These are phyloP conservation scores for Kazachstania taianensis DNA, from an alignment of 805 yeast species.

Conservation along the genomic window DNA sequence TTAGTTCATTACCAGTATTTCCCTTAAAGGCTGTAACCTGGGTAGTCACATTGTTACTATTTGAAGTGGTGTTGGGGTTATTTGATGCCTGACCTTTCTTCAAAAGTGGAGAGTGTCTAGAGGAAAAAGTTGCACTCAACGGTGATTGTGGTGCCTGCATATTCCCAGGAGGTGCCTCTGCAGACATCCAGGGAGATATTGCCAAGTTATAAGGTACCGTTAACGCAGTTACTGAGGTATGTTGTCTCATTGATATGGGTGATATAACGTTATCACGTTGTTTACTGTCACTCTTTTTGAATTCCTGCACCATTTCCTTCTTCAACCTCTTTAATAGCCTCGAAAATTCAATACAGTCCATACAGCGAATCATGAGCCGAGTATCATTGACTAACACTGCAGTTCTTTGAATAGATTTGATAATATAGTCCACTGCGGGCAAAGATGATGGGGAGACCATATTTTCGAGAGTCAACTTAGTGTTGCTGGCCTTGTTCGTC, in stretches of 20 bases:
- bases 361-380: slow-evolving; percentile 39
- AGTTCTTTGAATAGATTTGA: slow-evolving; percentile 52
- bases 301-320: slow-evolving; percentile 9
- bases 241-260: too few species aligned
- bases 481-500: not conserved
- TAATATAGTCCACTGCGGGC: slow-evolving; percentile 43
- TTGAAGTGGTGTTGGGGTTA: slow-evolving; percentile 5
- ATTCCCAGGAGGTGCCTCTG: not conserved
- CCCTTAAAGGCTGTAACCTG: not conserved
- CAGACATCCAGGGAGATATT: not conserved
- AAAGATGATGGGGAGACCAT: slow-evolving; percentile 46
- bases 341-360: slow-evolving; percentile 26
- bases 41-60: too few species aligned
- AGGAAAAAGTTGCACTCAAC: not conserved
- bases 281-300: slow-evolving; percentile 6
- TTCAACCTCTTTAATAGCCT: slow-evolving; percentile 16
- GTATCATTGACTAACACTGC: slow-evolving; percentile 55
- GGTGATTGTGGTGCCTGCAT: too few species aligned
- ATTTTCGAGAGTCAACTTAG: slow-evolving; percentile 42
- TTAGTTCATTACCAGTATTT: not conserved
- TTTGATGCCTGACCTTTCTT: slow-evolving; percentile 1
- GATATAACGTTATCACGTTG: too few species aligned
- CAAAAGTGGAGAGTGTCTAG: not conserved
- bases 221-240: too few species aligned
- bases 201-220: too few species aligned